These are phyloP conservation scores for Dacryopinax spathularia DNA, from an alignment of 768 basidiomycete species.

Conservation along the genomic window DNA sequence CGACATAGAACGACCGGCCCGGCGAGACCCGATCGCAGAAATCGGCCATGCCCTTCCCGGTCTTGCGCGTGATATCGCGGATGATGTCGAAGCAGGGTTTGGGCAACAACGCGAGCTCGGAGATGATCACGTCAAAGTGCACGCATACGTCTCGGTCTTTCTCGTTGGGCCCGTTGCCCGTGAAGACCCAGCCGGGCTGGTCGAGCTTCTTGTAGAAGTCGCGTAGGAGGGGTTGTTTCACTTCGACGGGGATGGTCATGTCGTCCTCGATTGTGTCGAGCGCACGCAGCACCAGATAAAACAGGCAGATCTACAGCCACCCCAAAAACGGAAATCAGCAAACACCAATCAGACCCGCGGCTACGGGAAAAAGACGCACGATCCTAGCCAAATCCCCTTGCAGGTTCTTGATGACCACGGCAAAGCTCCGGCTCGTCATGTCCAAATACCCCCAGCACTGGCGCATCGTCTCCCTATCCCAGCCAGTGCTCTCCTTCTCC, in stretches of 20 bases:
- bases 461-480: slow-evolving; percentile 75
- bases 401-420: slow-evolving; percentile 87
- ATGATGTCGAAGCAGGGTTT: slow-evolving; percentile 64
- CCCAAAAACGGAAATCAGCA: background rate
- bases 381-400: slow-evolving; percentile 88
- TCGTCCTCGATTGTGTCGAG: slow-evolving; percentile 98
- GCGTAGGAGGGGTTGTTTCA: slow-evolving; percentile 76
- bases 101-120: slow-evolving; percentile 58
- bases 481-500: slow-evolving; percentile 70
- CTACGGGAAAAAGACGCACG: slow-evolving; percentile 36
- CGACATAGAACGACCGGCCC: slow-evolving; percentile 46
- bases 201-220: slow-evolving; percentile 66
- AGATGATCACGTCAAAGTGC: slow-evolving; percentile 66
- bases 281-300: slow-evolving; percentile 85
- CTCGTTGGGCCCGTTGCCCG: slow-evolving; percentile 68
- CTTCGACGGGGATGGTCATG: slow-evolving; percentile 78
- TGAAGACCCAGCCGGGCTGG: slow-evolving; percentile 75
- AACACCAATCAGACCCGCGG: background rate
- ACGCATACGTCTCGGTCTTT: slow-evolving; percentile 75
- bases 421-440: slow-evolving; percentile 74
- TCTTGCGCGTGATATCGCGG: slow-evolving; percentile 66
- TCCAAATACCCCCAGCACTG: slow-evolving; percentile 85
- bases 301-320: slow-evolving; percentile 62
- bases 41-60: slow-evolving; percentile 92
- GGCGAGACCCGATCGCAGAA: slow-evolving; percentile 73